These are phyloP conservation scores for Aspergillus ostianus DNA, from an alignment of 495 filamentous ascomycete species.

Conservation along the genomic window DNA sequence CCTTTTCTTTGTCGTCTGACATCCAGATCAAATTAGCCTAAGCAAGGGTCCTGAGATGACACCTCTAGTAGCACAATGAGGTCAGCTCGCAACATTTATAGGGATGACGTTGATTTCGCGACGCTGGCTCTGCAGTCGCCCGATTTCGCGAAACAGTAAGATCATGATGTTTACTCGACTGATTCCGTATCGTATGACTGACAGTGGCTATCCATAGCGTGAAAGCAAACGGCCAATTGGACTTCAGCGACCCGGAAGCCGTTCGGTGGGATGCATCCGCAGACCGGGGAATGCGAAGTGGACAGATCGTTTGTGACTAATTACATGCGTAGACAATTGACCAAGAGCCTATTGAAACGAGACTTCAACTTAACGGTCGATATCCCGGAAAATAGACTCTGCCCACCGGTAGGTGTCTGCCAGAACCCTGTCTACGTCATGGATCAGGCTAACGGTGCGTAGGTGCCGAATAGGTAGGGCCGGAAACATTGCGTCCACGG, in stretches of 20 bases:
- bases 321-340: slow-evolving; percentile 59
- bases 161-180: slow-evolving; percentile 9
- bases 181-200: background rate
- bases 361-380: slow-evolving; percentile 73
- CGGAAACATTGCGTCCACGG: background rate
- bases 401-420: slow-evolving; percentile 68
- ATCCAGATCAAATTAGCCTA: background rate
- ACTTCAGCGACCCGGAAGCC: slow-evolving; percentile 78
- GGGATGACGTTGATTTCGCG: slow-evolving; percentile 61
- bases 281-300: background rate
- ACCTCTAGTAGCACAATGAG: slow-evolving; percentile 26
- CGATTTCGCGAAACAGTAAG: slow-evolving; percentile 57
- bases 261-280: slow-evolving; percentile 52
- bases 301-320: slow-evolving; percentile 1
- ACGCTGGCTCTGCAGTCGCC: slow-evolving; percentile 55
- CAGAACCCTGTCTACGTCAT: background rate
- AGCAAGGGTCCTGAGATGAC: background rate
- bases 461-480: slow-evolving; percentile 66
- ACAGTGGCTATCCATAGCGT: slow-evolving; percentile 38
- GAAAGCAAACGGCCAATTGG: slow-evolving; percentile 62
- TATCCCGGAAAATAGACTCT: slow-evolving; percentile 75
- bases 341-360: slow-evolving; percentile 69
- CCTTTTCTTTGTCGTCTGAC: background rate
- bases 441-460: background rate
- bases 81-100: slow-evolving; percentile 49